phyloP scores from a whole-genome alignment of 2,329 filamentous ascomycete species.

The Fusarium caatingaense region DNA sequence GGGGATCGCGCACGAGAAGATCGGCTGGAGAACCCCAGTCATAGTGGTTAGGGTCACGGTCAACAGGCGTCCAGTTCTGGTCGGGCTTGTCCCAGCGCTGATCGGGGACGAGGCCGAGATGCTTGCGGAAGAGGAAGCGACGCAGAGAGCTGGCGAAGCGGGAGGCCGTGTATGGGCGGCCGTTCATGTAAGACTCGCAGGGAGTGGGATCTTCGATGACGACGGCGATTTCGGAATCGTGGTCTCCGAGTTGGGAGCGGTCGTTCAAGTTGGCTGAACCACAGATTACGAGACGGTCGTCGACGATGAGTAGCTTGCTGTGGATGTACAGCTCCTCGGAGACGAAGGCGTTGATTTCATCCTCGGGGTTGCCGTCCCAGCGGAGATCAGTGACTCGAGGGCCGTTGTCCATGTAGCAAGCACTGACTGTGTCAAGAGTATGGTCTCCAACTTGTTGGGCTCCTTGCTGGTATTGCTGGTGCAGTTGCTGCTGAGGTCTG shows the following conservation, averaged over 20 bases:
- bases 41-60: constrained; percentile 76
- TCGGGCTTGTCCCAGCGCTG: constrained; percentile 76
- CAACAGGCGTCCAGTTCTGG: constrained; percentile 81
- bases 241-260: constrained; percentile 80
- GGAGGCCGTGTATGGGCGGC: constrained; percentile 76
- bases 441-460: constrained; percentile 65
- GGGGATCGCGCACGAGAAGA: constrained; percentile 77
- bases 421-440: constrained; percentile 80
- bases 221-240: constrained; percentile 92
- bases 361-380: constrained; percentile 66
- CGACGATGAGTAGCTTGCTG: constrained; percentile 81
- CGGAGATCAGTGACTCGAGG: constrained; percentile 71
- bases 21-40: constrained; percentile 77
- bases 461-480: constrained; percentile 76
- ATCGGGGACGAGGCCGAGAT: constrained; percentile 83
- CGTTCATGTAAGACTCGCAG: constrained; percentile 79
- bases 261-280: constrained; percentile 73
- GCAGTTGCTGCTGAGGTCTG: constrained; percentile 7
- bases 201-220: constrained; percentile 82
- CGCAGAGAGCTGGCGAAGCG: constrained; percentile 84
- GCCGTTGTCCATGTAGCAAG: constrained; percentile 86
- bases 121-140: constrained; percentile 89
- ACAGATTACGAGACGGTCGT: constrained; percentile 84
- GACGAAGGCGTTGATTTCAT: constrained; percentile 70
- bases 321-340: constrained; percentile 72